Percentiles rank a stretch among this genome's conserved stretches.
Conservation (phyloP, 805 yeast genomes). For the Hermanozyma aechmeae region DNA sequence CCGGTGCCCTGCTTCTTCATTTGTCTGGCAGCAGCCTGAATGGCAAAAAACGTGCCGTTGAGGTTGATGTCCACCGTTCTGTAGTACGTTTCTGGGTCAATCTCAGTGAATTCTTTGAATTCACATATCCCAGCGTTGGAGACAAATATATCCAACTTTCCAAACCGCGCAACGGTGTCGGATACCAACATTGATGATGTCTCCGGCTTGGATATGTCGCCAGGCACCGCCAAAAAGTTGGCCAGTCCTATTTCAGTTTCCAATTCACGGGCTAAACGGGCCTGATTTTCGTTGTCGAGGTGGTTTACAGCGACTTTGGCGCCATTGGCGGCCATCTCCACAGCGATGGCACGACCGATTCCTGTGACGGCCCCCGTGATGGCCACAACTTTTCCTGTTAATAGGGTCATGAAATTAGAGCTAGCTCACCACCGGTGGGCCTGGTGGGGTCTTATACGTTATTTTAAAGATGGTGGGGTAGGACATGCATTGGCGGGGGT, state of each 20-base stretch:
- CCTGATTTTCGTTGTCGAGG: slow-evolving; percentile 13
- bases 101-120: slow-evolving; percentile 31
- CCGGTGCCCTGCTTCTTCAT: slow-evolving; percentile 37
- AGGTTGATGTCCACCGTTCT: slow-evolving; percentile 30
- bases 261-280: slow-evolving; percentile 11
- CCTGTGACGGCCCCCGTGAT: slow-evolving; percentile 41
- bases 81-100: slow-evolving; percentile 25
- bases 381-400: slow-evolving; percentile 26
- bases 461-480: too few relatives aligned
- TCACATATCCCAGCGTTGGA: slow-evolving; percentile 41
- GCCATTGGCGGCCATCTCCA: slow-evolving; percentile 32
- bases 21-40: slow-evolving; percentile 38
- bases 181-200: slow-evolving; percentile 22
- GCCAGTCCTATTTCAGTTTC: slow-evolving; percentile 14
- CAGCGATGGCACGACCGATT: slow-evolving; percentile 36
- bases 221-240: slow-evolving; percentile 26
- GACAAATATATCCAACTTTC: slow-evolving; percentile 31
- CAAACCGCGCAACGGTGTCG: slow-evolving; percentile 26
- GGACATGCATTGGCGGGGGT: too few relatives aligned
- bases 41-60: slow-evolving; percentile 35
- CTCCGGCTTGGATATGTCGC: slow-evolving; percentile 34
- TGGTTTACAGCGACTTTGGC: slow-evolving; percentile 33
- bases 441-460: too few relatives aligned
- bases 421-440: too few relatives aligned
- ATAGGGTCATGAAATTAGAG: too few relatives aligned